Base-by-base conservation (phyloP, 306 rosid species). In the Cucumis melo region DNA sequence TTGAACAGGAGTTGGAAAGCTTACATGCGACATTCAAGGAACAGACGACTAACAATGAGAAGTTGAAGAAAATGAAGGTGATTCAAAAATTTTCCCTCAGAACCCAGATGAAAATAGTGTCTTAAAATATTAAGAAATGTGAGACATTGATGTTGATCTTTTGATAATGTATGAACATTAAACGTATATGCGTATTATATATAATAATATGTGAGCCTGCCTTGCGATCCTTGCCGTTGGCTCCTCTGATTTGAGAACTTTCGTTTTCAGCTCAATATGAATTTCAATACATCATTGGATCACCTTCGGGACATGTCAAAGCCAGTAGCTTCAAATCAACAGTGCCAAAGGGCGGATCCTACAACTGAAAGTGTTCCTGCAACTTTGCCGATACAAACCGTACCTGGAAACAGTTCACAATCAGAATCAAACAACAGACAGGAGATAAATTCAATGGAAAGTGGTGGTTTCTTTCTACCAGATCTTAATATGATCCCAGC, bases 401-500 rank as follows among this genome's bases (percentile, higher is more conserved):
- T 1, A 4, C 20, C 21, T 13, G 48, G 60, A 20, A 63, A 24
- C 29, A 10, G 21, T 61, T 27, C 60, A 17, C 80, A 12, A 11
- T 41, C 56, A 2, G 78, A 58, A 41, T 15, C 16, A 0, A 2
- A 14, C 19, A 12, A 42, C 11, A 13, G 58, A 24, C 36, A 9
- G 14, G 68, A 77, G 50, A 46, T 7, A 13, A 46, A 61, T 23
- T 20, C 62, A 51, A 34, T 51, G 51, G 50, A 14, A 53, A 19
- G 29, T 5, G 74, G 51, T 29, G 74, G 34, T 4, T 77, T 77
- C 74, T 77, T 77, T 50, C 15, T 77, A 65, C 80, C 80, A 6
- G 80, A 77, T 77, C 80, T 77, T 15, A 77, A 77, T 15, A 77
- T 77, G 80, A 77, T 77, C 32, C 80, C 80, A 14, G 70, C 80